Percentiles rank a stretch among this genome's conserved stretches.
Conservation (phyloP, 352 stramenopile genomes). For the Globisporangium echinulatum region DNA sequence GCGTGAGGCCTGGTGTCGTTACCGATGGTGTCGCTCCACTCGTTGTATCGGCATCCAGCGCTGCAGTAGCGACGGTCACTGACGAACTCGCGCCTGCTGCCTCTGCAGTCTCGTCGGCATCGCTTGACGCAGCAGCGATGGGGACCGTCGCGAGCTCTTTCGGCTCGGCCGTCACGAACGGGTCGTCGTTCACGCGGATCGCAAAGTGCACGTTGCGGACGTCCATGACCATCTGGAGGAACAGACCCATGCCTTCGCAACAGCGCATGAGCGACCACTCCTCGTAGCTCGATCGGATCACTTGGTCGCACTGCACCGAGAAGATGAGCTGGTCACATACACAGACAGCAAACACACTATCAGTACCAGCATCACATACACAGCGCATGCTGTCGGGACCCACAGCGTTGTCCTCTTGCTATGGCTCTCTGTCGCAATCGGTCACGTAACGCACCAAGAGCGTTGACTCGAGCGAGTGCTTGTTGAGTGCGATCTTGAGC, state of each 20-base stretch:
- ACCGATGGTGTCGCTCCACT: constrained; percentile 10
- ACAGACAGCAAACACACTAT: not conserved
- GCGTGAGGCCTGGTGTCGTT: not conserved
- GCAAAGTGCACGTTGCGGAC: constrained; percentile 63
- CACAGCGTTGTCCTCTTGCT: not conserved
- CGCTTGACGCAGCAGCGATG: not conserved
- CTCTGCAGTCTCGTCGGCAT: not conserved
- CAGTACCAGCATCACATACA: not conserved
- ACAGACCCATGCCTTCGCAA: constrained; percentile 58
- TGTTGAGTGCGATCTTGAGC: constrained; percentile 78
- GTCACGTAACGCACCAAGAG: constrained; percentile 34
- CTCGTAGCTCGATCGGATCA: constrained; percentile 72
- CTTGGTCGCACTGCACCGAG: constrained; percentile 61
- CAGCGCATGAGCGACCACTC: constrained; percentile 78
- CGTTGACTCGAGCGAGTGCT: constrained; percentile 71
- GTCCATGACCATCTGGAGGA: constrained; percentile 73
- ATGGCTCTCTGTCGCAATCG: not conserved
- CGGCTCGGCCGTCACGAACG: constrained; percentile 24
- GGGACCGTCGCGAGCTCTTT: constrained; percentile 10
- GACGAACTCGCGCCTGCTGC: not conserved
- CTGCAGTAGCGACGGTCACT: constrained; percentile 6
- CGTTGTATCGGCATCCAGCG: constrained; percentile 18
- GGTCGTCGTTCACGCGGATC: constrained; percentile 55
- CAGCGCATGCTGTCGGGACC: not conserved
- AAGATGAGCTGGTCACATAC: constrained; percentile 50